A percentile compares a stretch with the other conserved stretches of the same genome.
Evolutionary conservation across 2,329 filamentous ascomycete species (phyloP).

Genomic region (Botrytis aclada): DNA sequence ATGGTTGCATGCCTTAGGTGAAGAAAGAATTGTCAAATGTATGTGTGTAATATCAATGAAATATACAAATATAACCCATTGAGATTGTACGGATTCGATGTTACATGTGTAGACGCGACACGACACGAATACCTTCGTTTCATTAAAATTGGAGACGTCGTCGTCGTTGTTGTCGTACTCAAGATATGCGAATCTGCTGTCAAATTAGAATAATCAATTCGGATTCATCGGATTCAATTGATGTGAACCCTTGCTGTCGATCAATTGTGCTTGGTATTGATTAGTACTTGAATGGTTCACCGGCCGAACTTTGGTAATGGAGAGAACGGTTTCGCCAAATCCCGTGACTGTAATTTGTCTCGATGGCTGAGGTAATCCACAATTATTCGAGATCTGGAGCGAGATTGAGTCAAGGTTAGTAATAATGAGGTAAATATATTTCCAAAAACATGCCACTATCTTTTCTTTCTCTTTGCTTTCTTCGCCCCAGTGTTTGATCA

Average conservation of each 20-base stretch:
- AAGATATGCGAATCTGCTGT: conserved; percentile 2
- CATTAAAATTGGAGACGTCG: background rate
- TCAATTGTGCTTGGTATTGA: background rate
- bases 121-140: background rate
- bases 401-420: background rate
- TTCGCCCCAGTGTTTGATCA: conserved; percentile 12
- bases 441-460: conserved; percentile 7
- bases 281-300: background rate
- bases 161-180: background rate
- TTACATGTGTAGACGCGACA: background rate
- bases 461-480: background rate
- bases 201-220: background rate
- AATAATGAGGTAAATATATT: background rate
- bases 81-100: background rate
- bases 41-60: background rate
- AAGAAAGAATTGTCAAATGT: background rate
- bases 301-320: background rate
- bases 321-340: background rate
- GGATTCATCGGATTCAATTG: background rate
- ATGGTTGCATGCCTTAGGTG: conserved; percentile 12
- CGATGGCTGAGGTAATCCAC: conserved; percentile 9
- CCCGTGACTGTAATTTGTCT: background rate
- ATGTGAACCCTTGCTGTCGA: background rate
- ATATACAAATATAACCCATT: background rate
- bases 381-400: background rate